These are phyloP conservation scores for Nakazawaea anatomiae DNA, from an alignment of 805 yeast genomes.

Conservation along the genomic window DNA sequence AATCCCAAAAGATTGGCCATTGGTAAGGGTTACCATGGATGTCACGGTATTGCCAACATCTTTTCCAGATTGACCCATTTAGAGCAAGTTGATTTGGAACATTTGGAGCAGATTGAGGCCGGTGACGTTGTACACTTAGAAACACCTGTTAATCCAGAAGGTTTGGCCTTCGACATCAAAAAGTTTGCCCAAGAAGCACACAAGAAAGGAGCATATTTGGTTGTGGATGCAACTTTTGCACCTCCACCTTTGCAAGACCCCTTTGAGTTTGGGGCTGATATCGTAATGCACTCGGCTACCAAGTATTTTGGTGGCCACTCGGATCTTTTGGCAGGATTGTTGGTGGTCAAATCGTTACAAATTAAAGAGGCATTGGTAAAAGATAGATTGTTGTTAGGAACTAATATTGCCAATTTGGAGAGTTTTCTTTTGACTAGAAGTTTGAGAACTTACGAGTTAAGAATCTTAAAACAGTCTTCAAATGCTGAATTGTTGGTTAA, in stretches of 20 bases:
- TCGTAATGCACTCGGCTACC: conserved; percentile 90
- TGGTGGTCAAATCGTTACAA: conserved; percentile 54
- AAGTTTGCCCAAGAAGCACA: conserved; percentile 69
- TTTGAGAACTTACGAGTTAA: conserved; percentile 70
- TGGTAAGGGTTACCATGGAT: conserved; percentile 83
- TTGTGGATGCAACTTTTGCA: conserved; percentile 87
- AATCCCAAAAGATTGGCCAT: conserved; percentile 68
- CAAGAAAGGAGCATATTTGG: conserved; percentile 62
- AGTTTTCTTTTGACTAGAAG: conserved; percentile 71
- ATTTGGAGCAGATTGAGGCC: conserved; percentile 39
- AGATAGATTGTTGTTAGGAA: conserved; percentile 72
- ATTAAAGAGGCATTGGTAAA: conserved; percentile 39
- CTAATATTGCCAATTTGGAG: conserved; percentile 76
- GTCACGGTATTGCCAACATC: conserved; percentile 62
- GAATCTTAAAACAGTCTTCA: conserved; percentile 61
- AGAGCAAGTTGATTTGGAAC: conserved; percentile 39
- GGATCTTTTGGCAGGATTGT: conserved; percentile 77
- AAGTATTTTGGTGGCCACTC: conserved; percentile 96
- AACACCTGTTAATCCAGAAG: conserved; percentile 85
- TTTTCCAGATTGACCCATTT: conserved; percentile 56
- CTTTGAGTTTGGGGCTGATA: conserved; percentile 77
- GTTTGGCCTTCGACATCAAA: conserved; percentile 56
- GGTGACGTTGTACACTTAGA: conserved; percentile 83
- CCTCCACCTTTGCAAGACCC: conserved; percentile 88
- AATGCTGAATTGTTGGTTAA: conserved; percentile 59